Evolutionary conservation across 352 stramenopile genomes (phyloP), one percentile per base, ranked within the genome.

Genomic region (Globisporangium rhizosaccharum): DNA sequence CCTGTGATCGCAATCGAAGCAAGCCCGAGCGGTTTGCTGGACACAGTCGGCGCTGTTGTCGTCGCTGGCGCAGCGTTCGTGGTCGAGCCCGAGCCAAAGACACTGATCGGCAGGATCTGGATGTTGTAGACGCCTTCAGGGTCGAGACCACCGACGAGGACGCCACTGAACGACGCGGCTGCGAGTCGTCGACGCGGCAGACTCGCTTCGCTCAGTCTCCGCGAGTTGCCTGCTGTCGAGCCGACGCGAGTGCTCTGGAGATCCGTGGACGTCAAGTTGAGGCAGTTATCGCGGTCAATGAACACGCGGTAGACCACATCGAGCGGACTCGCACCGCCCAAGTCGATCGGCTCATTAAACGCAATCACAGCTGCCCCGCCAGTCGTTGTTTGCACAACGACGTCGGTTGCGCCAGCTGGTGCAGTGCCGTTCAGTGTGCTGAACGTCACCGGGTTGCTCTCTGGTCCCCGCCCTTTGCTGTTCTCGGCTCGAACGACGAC

Each of bases 271-370:
- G 70, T 76, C 25, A 90, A 51, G 10, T 79, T 86, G 2, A 71
- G 23, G 0, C 52, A 54, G 37, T 74, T 61, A 7, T 75, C 58
- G 23, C 48, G 56, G 52, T 88, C 71, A 0, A 87, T 59, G 45
- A 74, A 77, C 2, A 90, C 62, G 37, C 55, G 66, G 46, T 88
- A 90, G 3, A 70, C 42, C 59, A 90, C 75, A 9, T 73, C 49
- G 20, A 49, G 63, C 1, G 63, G 51, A 12, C 30, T 30, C 2
- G 65, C 70, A 17, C 81, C 81, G 7, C 81, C 81, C 9, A 87
- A 51, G 48, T 90, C 81, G 0, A 70, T 44, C 0, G 81, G 81
- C 11, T 83, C 73, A n/a, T 74, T 71, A 57, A 90, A 86, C 2
- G 53, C 56, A 25, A 90, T 73, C 20, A 58, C 12, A 4, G 70